Conservation (phyloP, 306 rosid genomes). For the Hippophae tibetana region DNA sequence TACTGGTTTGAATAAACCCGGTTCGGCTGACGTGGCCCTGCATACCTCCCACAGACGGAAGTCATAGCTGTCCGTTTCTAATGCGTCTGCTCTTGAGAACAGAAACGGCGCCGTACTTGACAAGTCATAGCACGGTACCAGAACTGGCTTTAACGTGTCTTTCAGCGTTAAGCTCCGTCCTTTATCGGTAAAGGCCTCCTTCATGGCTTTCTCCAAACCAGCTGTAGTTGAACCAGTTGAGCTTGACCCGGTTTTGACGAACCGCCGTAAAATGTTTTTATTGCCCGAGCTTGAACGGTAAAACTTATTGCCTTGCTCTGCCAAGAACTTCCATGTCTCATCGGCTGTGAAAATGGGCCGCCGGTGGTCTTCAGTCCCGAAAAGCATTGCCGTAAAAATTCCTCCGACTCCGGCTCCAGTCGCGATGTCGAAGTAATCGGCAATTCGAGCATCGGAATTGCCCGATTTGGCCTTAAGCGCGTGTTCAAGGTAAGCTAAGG, state of each 20-base stretch:
- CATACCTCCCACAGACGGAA: constrained; percentile 94
- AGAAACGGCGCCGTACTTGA: constrained; percentile 92
- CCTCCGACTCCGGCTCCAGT: constrained; percentile 91
- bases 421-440: constrained; percentile 88
- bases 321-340: constrained; percentile 67
- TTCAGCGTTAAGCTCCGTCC: constrained; percentile 53
- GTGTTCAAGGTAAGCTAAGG: constrained; percentile 65
- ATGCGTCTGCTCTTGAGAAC: constrained; percentile 95
- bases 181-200: constrained; percentile 54
- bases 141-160: constrained; percentile 84
- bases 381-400: constrained; percentile 83
- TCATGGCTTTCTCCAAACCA: constrained; percentile 58
- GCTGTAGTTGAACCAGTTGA: constrained; percentile 30
- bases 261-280: constrained; percentile 17
- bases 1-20: constrained; percentile 68
- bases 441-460: constrained; percentile 74
- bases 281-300: constrained; percentile 30
- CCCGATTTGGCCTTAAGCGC: constrained; percentile 78
- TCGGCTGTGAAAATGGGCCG: constrained; percentile 70
- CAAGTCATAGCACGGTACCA: constrained; percentile 86
- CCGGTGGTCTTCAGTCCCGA: constrained; percentile 52
- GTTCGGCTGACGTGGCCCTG: constrained; percentile 89
- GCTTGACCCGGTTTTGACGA: constrained; percentile 14
- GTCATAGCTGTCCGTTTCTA: constrained; percentile 82
- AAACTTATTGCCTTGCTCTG: constrained; percentile 59